Conservation (phyloP, 208 protist genomes). For the Entamoeba dispar region DNA sequence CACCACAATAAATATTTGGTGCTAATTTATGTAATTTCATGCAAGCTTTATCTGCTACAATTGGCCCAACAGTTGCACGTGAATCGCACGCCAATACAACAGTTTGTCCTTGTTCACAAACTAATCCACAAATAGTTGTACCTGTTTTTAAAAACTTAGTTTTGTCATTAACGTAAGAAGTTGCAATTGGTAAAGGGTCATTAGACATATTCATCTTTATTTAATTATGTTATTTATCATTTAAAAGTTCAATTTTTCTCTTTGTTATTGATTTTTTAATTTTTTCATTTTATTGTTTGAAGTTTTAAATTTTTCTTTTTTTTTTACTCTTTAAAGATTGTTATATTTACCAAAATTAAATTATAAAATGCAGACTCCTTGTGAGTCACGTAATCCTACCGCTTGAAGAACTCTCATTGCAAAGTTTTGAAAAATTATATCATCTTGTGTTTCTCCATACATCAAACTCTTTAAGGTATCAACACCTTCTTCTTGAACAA, state of each 20-base stretch:
- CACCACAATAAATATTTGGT: constrained; percentile 97
- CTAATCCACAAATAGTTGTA: constrained; percentile 92
- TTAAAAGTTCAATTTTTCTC: too few species aligned
- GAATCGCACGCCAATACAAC: constrained; percentile 99
- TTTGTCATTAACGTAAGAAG: background rate
- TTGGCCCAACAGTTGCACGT: constrained; percentile 82
- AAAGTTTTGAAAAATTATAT: background rate
- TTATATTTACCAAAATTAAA: background rate
- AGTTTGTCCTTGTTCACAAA: constrained; percentile 70
- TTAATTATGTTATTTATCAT: background rate
- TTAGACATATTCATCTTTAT: background rate
- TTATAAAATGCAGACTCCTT: background rate
- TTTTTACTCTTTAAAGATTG: too few species aligned
- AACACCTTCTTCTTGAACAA: background rate
- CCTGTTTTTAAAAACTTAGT: constrained; percentile 71
- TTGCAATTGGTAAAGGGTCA: background rate
- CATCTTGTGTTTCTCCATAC: background rate
- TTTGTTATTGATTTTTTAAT: too few species aligned
- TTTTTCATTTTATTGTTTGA: too few species aligned
- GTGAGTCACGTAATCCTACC: background rate
- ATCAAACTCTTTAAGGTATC: background rate
- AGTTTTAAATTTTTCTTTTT: too few species aligned
- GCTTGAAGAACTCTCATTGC: background rate
- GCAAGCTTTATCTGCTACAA: constrained; percentile 97
- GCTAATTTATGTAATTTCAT: constrained; percentile 99